Conservation (phyloP, 164 flowering plant species). For the Platanus orientalis region DNA sequence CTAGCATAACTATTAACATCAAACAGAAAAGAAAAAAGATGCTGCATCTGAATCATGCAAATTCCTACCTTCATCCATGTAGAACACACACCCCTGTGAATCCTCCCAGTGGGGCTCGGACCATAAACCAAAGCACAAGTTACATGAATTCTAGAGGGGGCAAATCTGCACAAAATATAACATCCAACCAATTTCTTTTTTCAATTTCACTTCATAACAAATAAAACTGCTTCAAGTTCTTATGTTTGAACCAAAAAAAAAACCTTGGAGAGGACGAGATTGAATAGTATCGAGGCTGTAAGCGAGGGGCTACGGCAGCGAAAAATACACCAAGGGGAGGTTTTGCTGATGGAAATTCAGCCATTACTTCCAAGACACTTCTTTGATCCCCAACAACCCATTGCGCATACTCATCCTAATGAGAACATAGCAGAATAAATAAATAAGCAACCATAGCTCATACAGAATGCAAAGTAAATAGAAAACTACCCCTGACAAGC, state of each 20-base stretch:
- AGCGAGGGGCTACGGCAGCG: constrained; percentile 80
- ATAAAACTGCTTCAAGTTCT: neutral
- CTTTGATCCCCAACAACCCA: constrained; percentile 85
- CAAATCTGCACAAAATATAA: constrained; percentile 37
- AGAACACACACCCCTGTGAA: constrained; percentile 87
- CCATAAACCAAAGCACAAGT: constrained; percentile 87
- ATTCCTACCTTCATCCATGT: constrained; percentile 90
- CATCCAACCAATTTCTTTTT: neutral
- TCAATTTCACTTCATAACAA: too few species aligned
- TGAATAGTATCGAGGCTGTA: constrained; percentile 91
- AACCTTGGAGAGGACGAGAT: constrained; percentile 94
- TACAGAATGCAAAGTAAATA: constrained; percentile 1
- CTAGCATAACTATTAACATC: neutral
- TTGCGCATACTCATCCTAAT: constrained; percentile 79
- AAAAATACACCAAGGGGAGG: constrained; percentile 96
- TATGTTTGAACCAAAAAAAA: constrained; percentile 2
- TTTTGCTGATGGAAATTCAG: constrained; percentile 87
- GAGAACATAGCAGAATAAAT: neutral
- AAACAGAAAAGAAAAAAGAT: neutral
- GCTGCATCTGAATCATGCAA: neutral
- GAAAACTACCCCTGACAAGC: too few species aligned
- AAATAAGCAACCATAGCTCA: neutral
- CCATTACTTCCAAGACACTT: constrained; percentile 91
- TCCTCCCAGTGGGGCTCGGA: constrained; percentile 77
- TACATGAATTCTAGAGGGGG: constrained; percentile 67